phyloP scores from a whole-genome alignment of 1,139 yeast species.

The Hemisphaericaspora xylanilytica region DNA sequence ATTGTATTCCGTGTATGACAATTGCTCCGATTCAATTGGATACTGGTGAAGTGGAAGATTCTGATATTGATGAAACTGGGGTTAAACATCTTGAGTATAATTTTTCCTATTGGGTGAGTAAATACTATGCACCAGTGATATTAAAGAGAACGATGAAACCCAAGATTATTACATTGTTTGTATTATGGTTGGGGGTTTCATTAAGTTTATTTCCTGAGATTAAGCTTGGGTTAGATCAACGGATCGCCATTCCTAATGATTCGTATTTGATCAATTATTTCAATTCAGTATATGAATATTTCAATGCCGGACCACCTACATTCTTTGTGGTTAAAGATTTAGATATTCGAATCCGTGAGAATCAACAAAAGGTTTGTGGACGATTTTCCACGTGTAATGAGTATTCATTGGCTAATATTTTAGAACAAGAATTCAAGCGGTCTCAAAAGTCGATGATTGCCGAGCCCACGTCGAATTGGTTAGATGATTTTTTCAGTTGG shows the following conservation, averaged over 20 bases:
- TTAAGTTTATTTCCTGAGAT: conserved; percentile 67
- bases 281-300: conserved; percentile 66
- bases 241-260: conserved; percentile 79
- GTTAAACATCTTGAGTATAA: conserved; percentile 23
- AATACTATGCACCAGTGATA: conserved; percentile 51
- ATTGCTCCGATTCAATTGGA: conserved; percentile 13
- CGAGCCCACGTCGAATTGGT: conserved; percentile 88
- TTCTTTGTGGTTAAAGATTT: conserved; percentile 72
- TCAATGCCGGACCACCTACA: conserved; percentile 89
- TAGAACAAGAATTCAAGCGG: conserved; percentile 82
- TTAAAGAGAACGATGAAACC: conserved; percentile 48
- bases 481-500: conserved; percentile 87
- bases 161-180: conserved; percentile 52
- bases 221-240: conserved; percentile 81
- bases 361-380: conserved; percentile 81
- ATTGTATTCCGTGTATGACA: conserved; percentile 53
- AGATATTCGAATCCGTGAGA: conserved; percentile 56
- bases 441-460: conserved; percentile 61
- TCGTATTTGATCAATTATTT: conserved; percentile 82
- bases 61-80: conserved; percentile 14
- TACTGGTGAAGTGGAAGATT: conserved; percentile 4
- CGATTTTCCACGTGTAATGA: conserved; percentile 81
- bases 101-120: conserved; percentile 25
- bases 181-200: conserved; percentile 64
- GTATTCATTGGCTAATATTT: conserved; percentile 73